phyloP scores from a whole-genome alignment of 805 yeast genomes.

The Saccharomycopsis sp. region DNA sequence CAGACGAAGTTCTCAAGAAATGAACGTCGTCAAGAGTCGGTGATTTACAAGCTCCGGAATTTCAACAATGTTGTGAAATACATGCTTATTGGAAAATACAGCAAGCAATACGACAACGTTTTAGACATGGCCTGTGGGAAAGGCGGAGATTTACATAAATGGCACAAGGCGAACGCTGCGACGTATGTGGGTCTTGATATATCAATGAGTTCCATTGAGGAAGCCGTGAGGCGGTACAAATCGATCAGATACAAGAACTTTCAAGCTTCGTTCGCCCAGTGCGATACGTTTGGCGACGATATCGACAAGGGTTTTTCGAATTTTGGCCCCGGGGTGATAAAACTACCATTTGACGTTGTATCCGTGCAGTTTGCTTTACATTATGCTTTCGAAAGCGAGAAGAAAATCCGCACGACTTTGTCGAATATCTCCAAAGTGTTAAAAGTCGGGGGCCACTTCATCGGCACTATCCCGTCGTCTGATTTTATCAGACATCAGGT shows the following conservation, averaged over 20 bases:
- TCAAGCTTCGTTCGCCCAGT: conserved; percentile 81
- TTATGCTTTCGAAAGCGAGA: conserved; percentile 87
- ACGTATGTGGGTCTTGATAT: conserved; percentile 89
- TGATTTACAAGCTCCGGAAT: conserved; percentile 77
- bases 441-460: conserved; percentile 75
- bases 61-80: conserved; percentile 91
- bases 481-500: conserved; percentile 72
- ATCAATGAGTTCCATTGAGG: conserved; percentile 79
- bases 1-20: conserved; percentile 63
- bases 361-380: conserved; percentile 91
- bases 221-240: conserved; percentile 71
- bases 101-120: conserved; percentile 47
- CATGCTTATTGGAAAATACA: conserved; percentile 68
- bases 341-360: conserved; percentile 79
- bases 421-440: conserved; percentile 71
- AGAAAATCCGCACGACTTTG: conserved; percentile 64
- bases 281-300: conserved; percentile 78
- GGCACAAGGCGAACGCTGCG: conserved; percentile 64
- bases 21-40: conserved; percentile 62
- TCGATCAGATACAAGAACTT: conserved; percentile 48
- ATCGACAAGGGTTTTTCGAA: conserved; percentile 61
- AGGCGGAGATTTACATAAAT: conserved; percentile 93
- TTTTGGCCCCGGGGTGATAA: conserved; percentile 47
- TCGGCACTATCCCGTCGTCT: conserved; percentile 92
- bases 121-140: conserved; percentile 95